Percentiles rank a stretch among this genome's conserved stretches.
Conservation (phyloP, 2,329 filamentous ascomycete genomes). For the Aaosphaeria arxii region DNA sequence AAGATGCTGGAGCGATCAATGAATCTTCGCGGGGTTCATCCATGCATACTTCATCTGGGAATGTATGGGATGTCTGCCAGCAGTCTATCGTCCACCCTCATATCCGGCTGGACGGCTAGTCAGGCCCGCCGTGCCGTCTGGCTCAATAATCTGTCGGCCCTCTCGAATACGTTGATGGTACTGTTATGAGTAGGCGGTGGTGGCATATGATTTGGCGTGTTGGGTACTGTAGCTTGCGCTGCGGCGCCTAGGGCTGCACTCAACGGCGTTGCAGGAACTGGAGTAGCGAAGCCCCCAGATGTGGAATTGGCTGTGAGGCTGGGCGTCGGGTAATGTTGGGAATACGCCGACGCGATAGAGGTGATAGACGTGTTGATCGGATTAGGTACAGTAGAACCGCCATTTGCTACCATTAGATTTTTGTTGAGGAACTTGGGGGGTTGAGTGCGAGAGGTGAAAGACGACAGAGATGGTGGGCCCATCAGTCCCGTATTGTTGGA, state of each 20-base stretch:
- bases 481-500: slow-evolving; percentile 25
- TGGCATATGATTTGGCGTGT: slow-evolving; percentile 37
- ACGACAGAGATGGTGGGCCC: slow-evolving; percentile 31
- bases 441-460: slow-evolving; percentile 33
- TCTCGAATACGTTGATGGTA: slow-evolving; percentile 16
- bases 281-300: slow-evolving; percentile 48
- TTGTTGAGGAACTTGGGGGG: slow-evolving; percentile 28
- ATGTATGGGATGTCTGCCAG: not conserved
- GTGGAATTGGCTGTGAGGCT: slow-evolving; percentile 20
- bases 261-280: slow-evolving; percentile 80
- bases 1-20: too few relatives aligned
- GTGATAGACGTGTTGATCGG: slow-evolving; percentile 37
- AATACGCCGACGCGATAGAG: slow-evolving; percentile 24
- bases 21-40: too few relatives aligned
- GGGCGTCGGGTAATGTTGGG: slow-evolving; percentile 22
- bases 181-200: not conserved
- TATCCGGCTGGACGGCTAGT: not conserved
- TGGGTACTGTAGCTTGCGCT: slow-evolving; percentile 83
- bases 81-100: not conserved
- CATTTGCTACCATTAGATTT: slow-evolving; percentile 19
- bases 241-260: slow-evolving; percentile 87
- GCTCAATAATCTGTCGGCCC: slow-evolving; percentile 16
- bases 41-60: not conserved
- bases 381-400: slow-evolving; percentile 27
- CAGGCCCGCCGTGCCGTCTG: slow-evolving; percentile 9